A percentile compares a stretch with the other conserved stretches of the same genome.
These are phyloP conservation scores for Dunaliella salina DNA, from an alignment of 163 green algal species.

Conservation along the genomic window DNA sequence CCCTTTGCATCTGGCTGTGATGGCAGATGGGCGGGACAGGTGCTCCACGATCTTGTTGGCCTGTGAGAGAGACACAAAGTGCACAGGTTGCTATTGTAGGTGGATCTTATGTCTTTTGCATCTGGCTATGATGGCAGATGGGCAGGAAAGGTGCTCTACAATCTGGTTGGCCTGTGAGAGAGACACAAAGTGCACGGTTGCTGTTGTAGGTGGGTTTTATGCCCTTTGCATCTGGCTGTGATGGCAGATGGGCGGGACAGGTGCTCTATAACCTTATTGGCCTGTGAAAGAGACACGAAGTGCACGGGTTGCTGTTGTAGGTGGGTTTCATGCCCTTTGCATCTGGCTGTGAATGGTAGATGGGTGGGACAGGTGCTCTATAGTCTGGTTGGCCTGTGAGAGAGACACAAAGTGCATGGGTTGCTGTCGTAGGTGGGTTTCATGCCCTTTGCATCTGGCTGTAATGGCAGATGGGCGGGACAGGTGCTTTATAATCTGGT, in stretches of 20 bases:
- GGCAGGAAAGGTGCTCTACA: neutral
- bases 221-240: too few relatives aligned
- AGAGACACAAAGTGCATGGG: neutral
- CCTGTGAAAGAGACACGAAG: neutral
- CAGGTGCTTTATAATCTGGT: neutral
- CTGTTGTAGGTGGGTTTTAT: neutral
- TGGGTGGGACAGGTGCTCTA: neutral
- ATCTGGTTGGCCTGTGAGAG: neutral
- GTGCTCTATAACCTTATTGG: neutral
- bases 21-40: neutral
- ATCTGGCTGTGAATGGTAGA: neutral
- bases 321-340: too few relatives aligned
- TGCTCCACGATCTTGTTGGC: neutral
- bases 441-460: too few relatives aligned
- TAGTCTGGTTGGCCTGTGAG: neutral
- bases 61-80: neutral
- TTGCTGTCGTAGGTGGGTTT: too few relatives aligned
- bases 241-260: neutral
- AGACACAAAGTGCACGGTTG: neutral
- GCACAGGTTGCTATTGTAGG: too few relatives aligned
- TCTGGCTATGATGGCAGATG: neutral
- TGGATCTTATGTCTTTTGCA: too few relatives aligned
- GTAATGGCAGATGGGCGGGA: neutral
- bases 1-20: too few relatives aligned
- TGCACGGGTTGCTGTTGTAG: neutral